Percentiles rank a stretch among this genome's conserved stretches.
phyloP scores from a whole-genome alignment of 2,329 filamentous ascomycete genomes.

The Biscogniauxia sp. region DNA sequence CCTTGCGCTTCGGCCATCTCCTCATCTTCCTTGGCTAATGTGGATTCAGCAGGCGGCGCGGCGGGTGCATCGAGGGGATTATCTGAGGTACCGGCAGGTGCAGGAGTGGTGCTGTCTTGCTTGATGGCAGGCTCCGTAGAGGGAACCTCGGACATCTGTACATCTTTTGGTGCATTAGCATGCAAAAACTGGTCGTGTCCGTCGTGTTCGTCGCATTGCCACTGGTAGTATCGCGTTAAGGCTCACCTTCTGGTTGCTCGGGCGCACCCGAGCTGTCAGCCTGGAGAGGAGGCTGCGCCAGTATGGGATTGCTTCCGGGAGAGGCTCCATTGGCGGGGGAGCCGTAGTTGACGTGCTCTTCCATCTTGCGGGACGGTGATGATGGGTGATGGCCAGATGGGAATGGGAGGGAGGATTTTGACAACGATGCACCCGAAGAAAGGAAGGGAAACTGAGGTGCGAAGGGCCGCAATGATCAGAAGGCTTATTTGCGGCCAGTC shows the following conservation, averaged over 20 bases:
- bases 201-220: slow-evolving; percentile 1
- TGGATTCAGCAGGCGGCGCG: slow-evolving; percentile 61
- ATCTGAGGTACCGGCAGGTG: slow-evolving; percentile 52
- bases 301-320: slow-evolving; percentile 54
- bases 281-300: slow-evolving; percentile 54
- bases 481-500: slow-evolving; percentile 13
- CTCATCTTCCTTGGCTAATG: slow-evolving; percentile 65
- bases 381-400: background rate
- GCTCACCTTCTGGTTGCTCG: slow-evolving; percentile 47
- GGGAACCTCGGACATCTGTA: slow-evolving; percentile 59
- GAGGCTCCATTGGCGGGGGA: slow-evolving; percentile 57
- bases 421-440: background rate
- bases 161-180: slow-evolving; percentile 45
- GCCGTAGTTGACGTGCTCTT: slow-evolving; percentile 55
- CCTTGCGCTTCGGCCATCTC: slow-evolving; percentile 71
- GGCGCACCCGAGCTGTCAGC: slow-evolving; percentile 38
- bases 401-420: background rate
- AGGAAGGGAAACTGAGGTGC: slow-evolving; percentile 14
- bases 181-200: slow-evolving; percentile 1
- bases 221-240: slow-evolving; percentile 5
- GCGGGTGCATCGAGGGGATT: slow-evolving; percentile 69
- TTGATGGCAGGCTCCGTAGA: slow-evolving; percentile 51
- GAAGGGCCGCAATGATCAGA: slow-evolving; percentile 17
- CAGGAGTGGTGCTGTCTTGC: slow-evolving; percentile 60
- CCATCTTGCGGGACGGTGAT: slow-evolving; percentile 42